Percentiles rank a stretch among this genome's conserved stretches.
These are phyloP conservation scores for Blastocladiella emersonii DNA, from an alignment of 371 early-diverging fungal species.

Conservation along the genomic window DNA sequence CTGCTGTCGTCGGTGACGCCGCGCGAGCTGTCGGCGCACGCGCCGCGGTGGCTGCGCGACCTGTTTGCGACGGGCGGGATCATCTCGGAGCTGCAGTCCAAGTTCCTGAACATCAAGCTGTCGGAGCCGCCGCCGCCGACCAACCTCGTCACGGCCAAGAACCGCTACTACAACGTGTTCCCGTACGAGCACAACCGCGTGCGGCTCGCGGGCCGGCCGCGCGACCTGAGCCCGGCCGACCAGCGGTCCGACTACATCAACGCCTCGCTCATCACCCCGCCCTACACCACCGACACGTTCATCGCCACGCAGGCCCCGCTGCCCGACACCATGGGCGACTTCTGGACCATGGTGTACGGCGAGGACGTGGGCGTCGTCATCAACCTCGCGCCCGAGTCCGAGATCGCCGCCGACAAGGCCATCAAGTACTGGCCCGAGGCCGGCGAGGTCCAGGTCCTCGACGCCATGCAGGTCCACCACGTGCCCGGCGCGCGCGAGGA, in stretches of 20 bases:
- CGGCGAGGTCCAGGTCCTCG: not conserved
- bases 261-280: slow-evolving; percentile 30
- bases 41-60: not conserved
- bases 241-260: slow-evolving; percentile 64
- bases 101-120: not conserved
- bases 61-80: not conserved
- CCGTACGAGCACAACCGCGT: slow-evolving; percentile 46
- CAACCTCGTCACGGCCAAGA: not conserved
- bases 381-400: slow-evolving; percentile 77
- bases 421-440: slow-evolving; percentile 40
- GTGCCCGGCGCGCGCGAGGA: not conserved
- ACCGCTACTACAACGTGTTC: slow-evolving; percentile 25
- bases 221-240: slow-evolving; percentile 13
- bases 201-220: slow-evolving; percentile 20
- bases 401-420: slow-evolving; percentile 60
- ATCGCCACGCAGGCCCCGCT: slow-evolving; percentile 84
- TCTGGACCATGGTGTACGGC: slow-evolving; percentile 86
- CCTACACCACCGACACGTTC: slow-evolving; percentile 27
- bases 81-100: not conserved
- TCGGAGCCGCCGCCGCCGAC: not conserved
- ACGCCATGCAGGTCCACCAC: not conserved
- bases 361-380: slow-evolving; percentile 58
- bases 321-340: slow-evolving; percentile 63
- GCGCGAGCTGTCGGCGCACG: not conserved
- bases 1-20: not conserved